Base-by-base conservation (phyloP, 805 yeast species). In the Saturnispora mendoncae region DNA sequence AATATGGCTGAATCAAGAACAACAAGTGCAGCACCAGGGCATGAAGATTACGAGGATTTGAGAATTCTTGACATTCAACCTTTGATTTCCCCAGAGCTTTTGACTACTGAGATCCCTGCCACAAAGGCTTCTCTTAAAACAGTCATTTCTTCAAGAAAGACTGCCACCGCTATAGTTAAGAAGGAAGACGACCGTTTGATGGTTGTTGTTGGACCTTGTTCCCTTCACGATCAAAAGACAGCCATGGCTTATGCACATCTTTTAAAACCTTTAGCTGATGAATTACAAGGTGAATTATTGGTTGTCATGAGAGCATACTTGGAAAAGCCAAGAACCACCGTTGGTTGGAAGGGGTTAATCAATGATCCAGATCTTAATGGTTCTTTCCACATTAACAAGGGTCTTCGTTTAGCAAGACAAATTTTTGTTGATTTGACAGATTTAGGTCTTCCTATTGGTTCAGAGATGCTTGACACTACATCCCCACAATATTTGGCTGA, bases 251-350 rank as follows among this genome's bases (percentile, higher is more conserved):
- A 92, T 65, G 94, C 90, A 46, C 63, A 62, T 29, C 72, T 80
- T 50, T 71, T 90, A 52, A 74, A 76, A 61, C 67, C 67, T 45
- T 66, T 85, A 43, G 68, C 86, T 28, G 82, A 78, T 28, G 84
- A 84, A 61, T 72, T 84, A 48, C 63, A 77, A 47, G 76, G 70
- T 41, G 97, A 90, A 51, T 71, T 90, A 43, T 82, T 80, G 42
- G 74, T 90, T 45, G 75, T 90, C 49, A 90, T 90, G 98, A 82
- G 98, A 69, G 97, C 97, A 6, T 90, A 90, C 73, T 72, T 90
- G 52, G 98, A 90, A 68, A 90, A 90, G 67, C 98, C 98, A 56
- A 82, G 98, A 71, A 90, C 98, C 49, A 90, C 97, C 19, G 97
- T 90, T 42, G 98, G 98, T 50, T 90, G 98, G 98, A 90, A 90